Conservation (phyloP, 108 stramenopile species). For the Epithemia pelagica region DNA sequence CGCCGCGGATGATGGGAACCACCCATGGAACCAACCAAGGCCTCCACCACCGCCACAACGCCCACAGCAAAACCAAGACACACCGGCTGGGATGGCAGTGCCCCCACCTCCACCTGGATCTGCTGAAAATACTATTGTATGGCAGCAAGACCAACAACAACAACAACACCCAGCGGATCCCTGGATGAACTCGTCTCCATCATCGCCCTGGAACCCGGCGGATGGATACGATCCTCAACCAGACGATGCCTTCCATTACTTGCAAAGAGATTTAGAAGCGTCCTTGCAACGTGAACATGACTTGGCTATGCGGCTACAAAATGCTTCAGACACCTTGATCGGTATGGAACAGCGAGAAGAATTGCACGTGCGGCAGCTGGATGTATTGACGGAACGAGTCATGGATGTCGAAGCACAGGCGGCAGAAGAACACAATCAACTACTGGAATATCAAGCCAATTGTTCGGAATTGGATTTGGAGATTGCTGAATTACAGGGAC, state of each 20-base stretch:
- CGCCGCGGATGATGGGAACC: background rate
- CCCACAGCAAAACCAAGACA: too few relatives aligned
- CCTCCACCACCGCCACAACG: background rate
- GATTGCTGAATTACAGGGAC: constrained; percentile 32
- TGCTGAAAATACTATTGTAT: background rate
- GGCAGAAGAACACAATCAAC: constrained; percentile 44
- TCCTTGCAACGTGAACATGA: constrained; percentile 23
- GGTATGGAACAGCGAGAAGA: constrained; percentile 40
- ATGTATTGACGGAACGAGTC: constrained; percentile 67
- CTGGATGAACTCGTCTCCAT: background rate
- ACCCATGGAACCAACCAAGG: background rate
- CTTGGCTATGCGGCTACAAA: constrained; percentile 31
- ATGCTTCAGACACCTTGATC: constrained; percentile 25
- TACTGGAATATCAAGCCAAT: constrained; percentile 57
- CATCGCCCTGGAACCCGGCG: background rate
- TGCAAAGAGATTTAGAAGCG: constrained; percentile 30
- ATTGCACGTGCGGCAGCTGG: constrained; percentile 45
- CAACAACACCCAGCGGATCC: constrained; percentile 1
- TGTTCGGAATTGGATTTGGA: constrained; percentile 42
- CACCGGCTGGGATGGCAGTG: background rate
- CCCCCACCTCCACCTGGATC: background rate
- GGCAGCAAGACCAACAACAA: background rate
- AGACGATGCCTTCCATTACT: background rate
- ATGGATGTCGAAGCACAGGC: constrained; percentile 52
- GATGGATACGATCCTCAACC: background rate